A percentile compares a stretch with the other conserved stretches of the same genome.
Conservation (phyloP, 352 stramenopile genomes). For the Phytophthora ohioensis region DNA sequence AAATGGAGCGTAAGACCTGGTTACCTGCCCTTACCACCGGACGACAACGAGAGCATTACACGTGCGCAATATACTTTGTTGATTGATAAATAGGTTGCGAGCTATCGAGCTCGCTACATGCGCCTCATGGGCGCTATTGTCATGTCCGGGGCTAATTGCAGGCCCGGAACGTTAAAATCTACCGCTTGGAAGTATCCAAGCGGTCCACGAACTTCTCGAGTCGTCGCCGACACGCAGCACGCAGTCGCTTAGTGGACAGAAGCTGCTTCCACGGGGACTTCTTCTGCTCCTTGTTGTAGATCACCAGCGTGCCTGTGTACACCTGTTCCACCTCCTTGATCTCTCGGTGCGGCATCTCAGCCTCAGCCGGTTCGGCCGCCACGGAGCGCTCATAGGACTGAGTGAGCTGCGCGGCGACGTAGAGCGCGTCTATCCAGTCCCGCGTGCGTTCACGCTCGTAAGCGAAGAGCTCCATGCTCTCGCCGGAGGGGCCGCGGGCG, state of each 20-base stretch:
- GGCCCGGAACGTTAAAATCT: slow-evolving; percentile 24
- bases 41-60: slow-evolving; percentile 19
- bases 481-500: slow-evolving; percentile 57
- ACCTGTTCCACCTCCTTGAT: slow-evolving; percentile 51
- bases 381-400: slow-evolving; percentile 57
- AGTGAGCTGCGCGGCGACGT: slow-evolving; percentile 64
- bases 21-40: background rate
- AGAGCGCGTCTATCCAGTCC: slow-evolving; percentile 74
- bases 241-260: slow-evolving; percentile 44
- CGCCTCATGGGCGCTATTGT: slow-evolving; percentile 8
- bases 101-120: slow-evolving; percentile 25
- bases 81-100: slow-evolving; percentile 41
- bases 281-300: slow-evolving; percentile 71
- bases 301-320: slow-evolving; percentile 74
- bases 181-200: slow-evolving; percentile 56
- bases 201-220: slow-evolving; percentile 72
- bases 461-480: slow-evolving; percentile 80
- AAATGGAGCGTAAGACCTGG: background rate
- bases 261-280: slow-evolving; percentile 56
- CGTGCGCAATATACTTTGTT: slow-evolving; percentile 26
- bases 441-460: slow-evolving; percentile 65
- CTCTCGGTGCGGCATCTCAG: slow-evolving; percentile 29
- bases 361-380: slow-evolving; percentile 29
- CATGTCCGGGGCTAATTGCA: slow-evolving; percentile 8
- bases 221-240: slow-evolving; percentile 53